phyloP scores from a whole-genome alignment of 169 alveolate genomes.

The Plasmodium cynomolgi region DNA sequence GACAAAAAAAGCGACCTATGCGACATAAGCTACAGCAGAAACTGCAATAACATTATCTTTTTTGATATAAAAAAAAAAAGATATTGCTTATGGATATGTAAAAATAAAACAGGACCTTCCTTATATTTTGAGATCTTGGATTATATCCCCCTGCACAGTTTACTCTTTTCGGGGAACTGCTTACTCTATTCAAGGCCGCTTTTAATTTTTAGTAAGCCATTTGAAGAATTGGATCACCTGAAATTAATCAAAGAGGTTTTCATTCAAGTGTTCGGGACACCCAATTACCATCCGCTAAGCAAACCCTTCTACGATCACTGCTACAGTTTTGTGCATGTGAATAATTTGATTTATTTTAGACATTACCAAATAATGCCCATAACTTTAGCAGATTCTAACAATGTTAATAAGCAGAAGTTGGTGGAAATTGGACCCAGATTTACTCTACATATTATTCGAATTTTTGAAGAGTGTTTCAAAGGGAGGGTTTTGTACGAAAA shows the following conservation, averaged over 20 bases:
- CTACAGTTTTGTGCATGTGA: slow-evolving; percentile 89
- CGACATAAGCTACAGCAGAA: slow-evolving; percentile 85
- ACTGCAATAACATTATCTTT: slow-evolving; percentile 93
- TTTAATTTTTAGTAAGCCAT: slow-evolving; percentile 92
- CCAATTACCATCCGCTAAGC: slow-evolving; percentile 96
- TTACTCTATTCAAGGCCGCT: slow-evolving; percentile 95
- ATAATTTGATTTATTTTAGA: slow-evolving; percentile 92
- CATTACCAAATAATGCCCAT: slow-evolving; percentile 91
- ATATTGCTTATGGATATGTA: slow-evolving; percentile 94
- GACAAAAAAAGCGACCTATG: slow-evolving; percentile 85
- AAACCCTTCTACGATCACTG: slow-evolving; percentile 97
- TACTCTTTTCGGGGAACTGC: slow-evolving; percentile 94
- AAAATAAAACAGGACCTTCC: slow-evolving; percentile 97
- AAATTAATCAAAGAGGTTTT: slow-evolving; percentile 80
- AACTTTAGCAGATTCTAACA: slow-evolving; percentile 82
- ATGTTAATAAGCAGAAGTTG: slow-evolving; percentile 87
- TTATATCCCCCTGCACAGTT: slow-evolving; percentile 76
- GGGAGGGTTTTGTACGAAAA: slow-evolving; percentile 64
- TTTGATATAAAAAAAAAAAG: slow-evolving; percentile 94
- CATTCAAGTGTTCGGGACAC: slow-evolving; percentile 90
- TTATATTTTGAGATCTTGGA: slow-evolving; percentile 92
- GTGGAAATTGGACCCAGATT: slow-evolving; percentile 87
- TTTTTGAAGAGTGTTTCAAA: slow-evolving; percentile 64
- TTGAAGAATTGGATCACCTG: slow-evolving; percentile 81
- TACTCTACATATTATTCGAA: slow-evolving; percentile 59